Conservation (phyloP, 257 asterid species). For the Nicotiana paniculata region DNA sequence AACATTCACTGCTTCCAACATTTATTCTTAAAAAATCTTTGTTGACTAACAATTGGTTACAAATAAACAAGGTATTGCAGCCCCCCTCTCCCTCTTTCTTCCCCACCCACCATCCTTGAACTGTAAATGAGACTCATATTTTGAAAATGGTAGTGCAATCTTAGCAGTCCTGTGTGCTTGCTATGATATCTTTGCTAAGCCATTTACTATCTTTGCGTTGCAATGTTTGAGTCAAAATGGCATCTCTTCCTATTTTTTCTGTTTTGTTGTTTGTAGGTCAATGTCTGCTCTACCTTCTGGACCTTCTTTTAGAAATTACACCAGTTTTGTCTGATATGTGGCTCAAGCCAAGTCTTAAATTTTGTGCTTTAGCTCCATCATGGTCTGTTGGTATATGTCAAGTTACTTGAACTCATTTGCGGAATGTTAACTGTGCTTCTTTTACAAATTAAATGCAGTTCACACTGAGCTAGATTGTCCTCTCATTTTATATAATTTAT, state of each 20-base stretch:
- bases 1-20: too few species aligned
- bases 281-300: neutral
- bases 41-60: constrained; percentile 53
- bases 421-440: neutral
- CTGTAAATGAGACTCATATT: neutral
- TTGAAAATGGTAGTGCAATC: neutral
- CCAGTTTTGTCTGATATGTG: neutral
- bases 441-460: neutral
- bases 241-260: neutral
- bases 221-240: neutral
- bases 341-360: neutral
- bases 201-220: neutral
- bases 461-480: neutral
- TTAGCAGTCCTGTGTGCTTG: neutral
- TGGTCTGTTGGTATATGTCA: neutral
- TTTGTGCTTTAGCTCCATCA: neutral
- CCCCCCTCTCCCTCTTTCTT: too few species aligned
- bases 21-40: too few species aligned
- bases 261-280: neutral
- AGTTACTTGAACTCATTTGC: neutral
- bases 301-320: neutral
- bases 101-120: neutral
- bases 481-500: neutral
- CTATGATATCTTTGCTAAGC: neutral
- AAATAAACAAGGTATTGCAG: constrained; percentile 67